phyloP scores from a whole-genome alignment of 306 rosid species.

The Pachyrhizus erosus region DNA sequence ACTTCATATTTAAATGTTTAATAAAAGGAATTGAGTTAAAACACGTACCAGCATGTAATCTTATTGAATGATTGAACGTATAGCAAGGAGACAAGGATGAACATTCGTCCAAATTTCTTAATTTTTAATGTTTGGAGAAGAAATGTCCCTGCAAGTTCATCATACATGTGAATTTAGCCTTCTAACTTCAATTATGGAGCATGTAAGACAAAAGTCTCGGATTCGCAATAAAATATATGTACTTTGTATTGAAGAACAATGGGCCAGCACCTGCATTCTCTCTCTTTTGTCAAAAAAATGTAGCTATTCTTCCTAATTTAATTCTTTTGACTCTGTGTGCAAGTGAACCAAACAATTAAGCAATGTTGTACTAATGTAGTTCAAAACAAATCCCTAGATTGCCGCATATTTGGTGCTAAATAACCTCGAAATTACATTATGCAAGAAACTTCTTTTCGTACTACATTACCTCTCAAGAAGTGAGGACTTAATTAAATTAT shows the following conservation, averaged over 20 bases:
- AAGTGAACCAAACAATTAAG: background rate
- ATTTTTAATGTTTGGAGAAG: background rate
- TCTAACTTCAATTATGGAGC: background rate
- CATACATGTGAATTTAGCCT: background rate
- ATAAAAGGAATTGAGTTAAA: background rate
- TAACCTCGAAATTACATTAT: background rate
- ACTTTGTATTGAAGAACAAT: background rate
- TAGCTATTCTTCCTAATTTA: background rate
- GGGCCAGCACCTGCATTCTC: background rate
- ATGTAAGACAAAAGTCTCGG: background rate
- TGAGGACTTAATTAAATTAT: background rate
- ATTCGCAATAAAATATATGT: background rate
- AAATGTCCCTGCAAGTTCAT: background rate
- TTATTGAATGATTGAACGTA: background rate
- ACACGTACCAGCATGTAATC: background rate
- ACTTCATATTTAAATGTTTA: background rate
- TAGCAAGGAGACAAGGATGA: background rate
- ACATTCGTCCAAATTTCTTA: background rate
- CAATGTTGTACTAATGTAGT: background rate
- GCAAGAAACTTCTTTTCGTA: background rate
- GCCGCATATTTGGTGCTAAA: background rate
- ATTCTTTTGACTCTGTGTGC: background rate
- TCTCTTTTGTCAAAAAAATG: background rate
- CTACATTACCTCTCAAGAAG: background rate
- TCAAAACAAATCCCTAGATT: conserved; percentile 6